Evolutionary conservation across 352 stramenopile genomes (phyloP), one percentile per base, ranked within the genome.

Genomic region (Phytopythium kandeliae): DNA sequence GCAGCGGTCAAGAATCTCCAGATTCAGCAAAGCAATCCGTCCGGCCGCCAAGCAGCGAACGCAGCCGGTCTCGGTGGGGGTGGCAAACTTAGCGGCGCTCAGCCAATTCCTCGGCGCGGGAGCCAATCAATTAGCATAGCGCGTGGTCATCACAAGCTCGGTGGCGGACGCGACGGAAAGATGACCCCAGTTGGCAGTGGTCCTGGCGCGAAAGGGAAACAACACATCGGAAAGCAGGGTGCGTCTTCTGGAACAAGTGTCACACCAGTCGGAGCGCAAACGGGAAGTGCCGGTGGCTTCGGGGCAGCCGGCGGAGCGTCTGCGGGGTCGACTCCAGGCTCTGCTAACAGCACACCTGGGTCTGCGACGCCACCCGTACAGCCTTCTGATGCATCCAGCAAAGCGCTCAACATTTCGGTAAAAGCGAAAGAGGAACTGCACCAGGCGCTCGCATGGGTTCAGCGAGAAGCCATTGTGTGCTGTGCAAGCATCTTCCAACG

Each of bases 1-100:
- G 65, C 84, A 25, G 77, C 81, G 13, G 84, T 95, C 21, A 91
- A 91, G 49, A 95, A 78, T 28, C 63, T 95, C n/a, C 81, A 95
- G 54, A 85, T 94, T 24, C 81, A 92, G 42, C 78, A 89, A 48
- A 81, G 72, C 3, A 89, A 80, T 57, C 51, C 62, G 7, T 41
- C 48, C 7, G 70, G 63, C 12, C 65, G 69, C 38, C 69, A 75
- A 48, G 54, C 59, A 3, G 47, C 68, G 33, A 62, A 63, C 17
- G 60, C 69, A 2, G 69, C 48, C 51, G 30, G 58, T 16, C 48
- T 82, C 11, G 63, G 65, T 3, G 53, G 66, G 25, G 62, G 64
- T 22, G 66, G 77, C n/a, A 86, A 81, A 42, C 68, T 74, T 46
- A 60, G 65, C 17, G 71, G 65, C 4, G 66, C 78, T 24, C 73